Base-by-base conservation (phyloP, 306 rosid species). In the Albizia julibrissin region DNA sequence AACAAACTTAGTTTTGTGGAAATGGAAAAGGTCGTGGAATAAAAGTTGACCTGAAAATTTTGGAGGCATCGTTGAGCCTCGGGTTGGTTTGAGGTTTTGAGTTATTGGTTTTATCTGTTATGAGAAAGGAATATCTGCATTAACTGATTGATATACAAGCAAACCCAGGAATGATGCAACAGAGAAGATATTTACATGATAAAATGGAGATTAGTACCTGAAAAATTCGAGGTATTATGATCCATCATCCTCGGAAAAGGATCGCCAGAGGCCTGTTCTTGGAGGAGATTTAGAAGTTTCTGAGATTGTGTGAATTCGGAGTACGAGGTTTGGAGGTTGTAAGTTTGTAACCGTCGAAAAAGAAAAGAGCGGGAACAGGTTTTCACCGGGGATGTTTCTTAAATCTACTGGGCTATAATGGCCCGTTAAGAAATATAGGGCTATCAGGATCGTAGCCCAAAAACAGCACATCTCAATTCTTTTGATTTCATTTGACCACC, bases 321-420 rank as follows among this genome's bases (percentile, higher is more conserved):
- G 22, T 14, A 14, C 1, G 69, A 27, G 39, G 21, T 2, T 64
- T 14, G 69, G 11, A 64, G 18, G 40, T 31, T 5, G 40, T 64
- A 29, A 64, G 18, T 22, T 31, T 5, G 40, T 64, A 29, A 64
- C 69, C 40, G 69, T 62, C 12, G 10, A 8, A 62, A 24, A 61
- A 61, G 18, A 15, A 64, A 29, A 29, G 40, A 29, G 69, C 69
- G 69, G 69, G 69, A 64, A 64, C 69, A 64, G 69, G 69, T 64
- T 59, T 22, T 22, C 31, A 10, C 31, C 4, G 4, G 15, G 16
- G 2, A 11, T 24, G 15, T 59, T 29, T 61, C 65, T 58, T n/a
- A 22, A n/a, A 11, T 2, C 29, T 58, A 22, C 29, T 8, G 29
- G 65, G 26, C 62, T 56, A 22, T 1, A 6, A 52, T 9, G 59